A percentile compares a stretch with the other conserved stretches of the same genome.
Conservation (phyloP, 2,329 filamentous ascomycete genomes). For the Arachnomyces sp. region DNA sequence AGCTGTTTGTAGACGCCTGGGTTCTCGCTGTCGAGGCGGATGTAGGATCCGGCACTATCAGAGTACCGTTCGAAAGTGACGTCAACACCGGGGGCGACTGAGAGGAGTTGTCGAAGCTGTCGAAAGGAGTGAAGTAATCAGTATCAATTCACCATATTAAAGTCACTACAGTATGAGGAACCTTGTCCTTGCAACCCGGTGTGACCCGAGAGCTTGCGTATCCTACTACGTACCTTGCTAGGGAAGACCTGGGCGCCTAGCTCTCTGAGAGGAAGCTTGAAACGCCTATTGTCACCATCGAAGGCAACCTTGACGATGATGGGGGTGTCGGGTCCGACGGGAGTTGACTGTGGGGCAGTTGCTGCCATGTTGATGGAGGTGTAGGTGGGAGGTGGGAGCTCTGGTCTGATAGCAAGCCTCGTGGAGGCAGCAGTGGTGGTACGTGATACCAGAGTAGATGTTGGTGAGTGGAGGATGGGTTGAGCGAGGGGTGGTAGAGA, state of each 20-base stretch:
- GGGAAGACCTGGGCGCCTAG: constrained; percentile 67
- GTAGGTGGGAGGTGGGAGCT: constrained; percentile 18
- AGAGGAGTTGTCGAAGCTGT: constrained; percentile 62
- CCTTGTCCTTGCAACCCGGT: background rate
- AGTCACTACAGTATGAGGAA: constrained; percentile 2
- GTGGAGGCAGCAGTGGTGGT: constrained; percentile 1
- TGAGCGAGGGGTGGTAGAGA: constrained; percentile 1
- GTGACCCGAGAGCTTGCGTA: background rate
- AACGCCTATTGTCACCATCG: constrained; percentile 66
- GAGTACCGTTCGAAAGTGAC: constrained; percentile 85
- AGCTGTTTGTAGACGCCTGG: constrained; percentile 89
- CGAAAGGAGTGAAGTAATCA: constrained; percentile 17
- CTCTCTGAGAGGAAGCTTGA: constrained; percentile 84
- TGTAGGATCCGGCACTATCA: constrained; percentile 75
- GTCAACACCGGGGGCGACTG: constrained; percentile 53
- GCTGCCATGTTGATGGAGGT: constrained; percentile 28
- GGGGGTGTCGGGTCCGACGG: constrained; percentile 57
- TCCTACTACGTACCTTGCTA: constrained; percentile 59
- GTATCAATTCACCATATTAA: constrained; percentile 10
- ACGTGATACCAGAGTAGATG: too few species aligned
- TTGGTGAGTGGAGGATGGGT: constrained; percentile 1
- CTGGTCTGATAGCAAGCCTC: constrained; percentile 17
- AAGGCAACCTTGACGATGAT: constrained; percentile 81
- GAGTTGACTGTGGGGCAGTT: constrained; percentile 31
- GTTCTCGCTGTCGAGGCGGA: constrained; percentile 70